phyloP scores from a whole-genome alignment of 2,329 filamentous ascomycete genomes.

The Aspergillus udagawae region DNA sequence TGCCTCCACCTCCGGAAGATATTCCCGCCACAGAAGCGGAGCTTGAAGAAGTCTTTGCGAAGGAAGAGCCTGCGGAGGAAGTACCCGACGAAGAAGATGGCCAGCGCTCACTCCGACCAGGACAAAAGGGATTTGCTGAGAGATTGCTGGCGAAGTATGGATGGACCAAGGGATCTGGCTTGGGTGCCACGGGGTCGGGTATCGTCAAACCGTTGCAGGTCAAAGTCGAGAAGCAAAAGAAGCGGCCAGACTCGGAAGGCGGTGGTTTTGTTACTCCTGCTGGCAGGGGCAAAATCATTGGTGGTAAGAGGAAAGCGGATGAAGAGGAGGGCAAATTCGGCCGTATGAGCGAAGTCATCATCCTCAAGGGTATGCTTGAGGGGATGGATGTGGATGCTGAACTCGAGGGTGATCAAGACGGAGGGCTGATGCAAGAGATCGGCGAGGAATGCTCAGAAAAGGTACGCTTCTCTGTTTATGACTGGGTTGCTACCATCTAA shows the following conservation, averaged over 20 bases:
- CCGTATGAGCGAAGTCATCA: conserved; percentile 74
- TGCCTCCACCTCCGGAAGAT: conserved; percentile 49
- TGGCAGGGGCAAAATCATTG: conserved; percentile 74
- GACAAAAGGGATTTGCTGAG: conserved; percentile 79
- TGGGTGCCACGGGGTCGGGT: conserved; percentile 76
- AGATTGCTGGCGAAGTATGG: conserved; percentile 91
- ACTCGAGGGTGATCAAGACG: conserved; percentile 58
- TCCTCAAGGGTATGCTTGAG: conserved; percentile 79
- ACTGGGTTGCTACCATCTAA: conserved; percentile 1
- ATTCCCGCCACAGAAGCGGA: conserved; percentile 52
- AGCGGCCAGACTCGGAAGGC: conserved; percentile 71
- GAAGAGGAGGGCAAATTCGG: conserved; percentile 59
- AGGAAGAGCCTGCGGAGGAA: conserved; percentile 35
- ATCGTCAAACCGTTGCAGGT: conserved; percentile 81
- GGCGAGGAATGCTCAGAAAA: conserved; percentile 88
- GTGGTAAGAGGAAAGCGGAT: conserved; percentile 58
- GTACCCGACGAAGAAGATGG: conserved; percentile 32
- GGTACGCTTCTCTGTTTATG: conserved; percentile 38
- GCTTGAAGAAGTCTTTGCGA: conserved; percentile 45
- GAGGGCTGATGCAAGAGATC: conserved; percentile 81
- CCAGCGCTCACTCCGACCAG: conserved; percentile 63
- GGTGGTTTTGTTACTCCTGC: conserved; percentile 70
- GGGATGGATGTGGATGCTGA: conserved; percentile 78
- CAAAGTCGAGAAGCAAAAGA: conserved; percentile 81
- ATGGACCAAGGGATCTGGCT: conserved; percentile 81